Evolutionary conservation across 257 asterid genomes (phyloP).

Genomic region (Nicotiana otophora): DNA sequence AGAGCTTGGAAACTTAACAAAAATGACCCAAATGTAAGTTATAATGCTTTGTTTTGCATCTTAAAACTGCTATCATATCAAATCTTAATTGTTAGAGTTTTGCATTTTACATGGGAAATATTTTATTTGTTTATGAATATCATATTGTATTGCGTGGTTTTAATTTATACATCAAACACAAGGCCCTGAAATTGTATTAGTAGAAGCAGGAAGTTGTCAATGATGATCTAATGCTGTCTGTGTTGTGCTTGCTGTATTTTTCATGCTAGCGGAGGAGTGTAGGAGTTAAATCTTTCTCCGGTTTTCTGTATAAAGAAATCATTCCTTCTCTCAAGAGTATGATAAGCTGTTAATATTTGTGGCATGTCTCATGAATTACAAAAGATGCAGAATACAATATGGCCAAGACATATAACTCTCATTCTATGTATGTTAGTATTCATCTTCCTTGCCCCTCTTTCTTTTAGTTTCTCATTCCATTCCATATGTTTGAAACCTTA

Average conservation of each 20-base stretch:
- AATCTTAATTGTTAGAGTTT: neutral
- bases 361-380: neutral
- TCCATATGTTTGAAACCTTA: neutral
- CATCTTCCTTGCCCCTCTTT: neutral
- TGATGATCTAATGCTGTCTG: neutral
- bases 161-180: neutral
- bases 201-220: too few species aligned
- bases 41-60: neutral
- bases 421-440: neutral
- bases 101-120: neutral
- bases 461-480: neutral
- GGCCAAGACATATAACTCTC: neutral
- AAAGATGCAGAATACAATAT: neutral
- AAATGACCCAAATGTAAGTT: slow-evolving; percentile 50
- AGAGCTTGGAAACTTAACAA: slow-evolving; percentile 58
- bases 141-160: neutral
- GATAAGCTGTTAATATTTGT: neutral
- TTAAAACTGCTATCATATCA: neutral
- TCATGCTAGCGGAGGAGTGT: neutral
- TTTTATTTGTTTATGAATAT: neutral
- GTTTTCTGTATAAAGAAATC: neutral
- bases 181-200: too few species aligned
- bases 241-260: neutral
- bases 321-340: neutral
- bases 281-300: neutral